Evolutionary conservation across 805 yeast species (phyloP), one percentile per base, ranked within the genome.

Genomic region (Metahyphopichia silvanorum): DNA sequence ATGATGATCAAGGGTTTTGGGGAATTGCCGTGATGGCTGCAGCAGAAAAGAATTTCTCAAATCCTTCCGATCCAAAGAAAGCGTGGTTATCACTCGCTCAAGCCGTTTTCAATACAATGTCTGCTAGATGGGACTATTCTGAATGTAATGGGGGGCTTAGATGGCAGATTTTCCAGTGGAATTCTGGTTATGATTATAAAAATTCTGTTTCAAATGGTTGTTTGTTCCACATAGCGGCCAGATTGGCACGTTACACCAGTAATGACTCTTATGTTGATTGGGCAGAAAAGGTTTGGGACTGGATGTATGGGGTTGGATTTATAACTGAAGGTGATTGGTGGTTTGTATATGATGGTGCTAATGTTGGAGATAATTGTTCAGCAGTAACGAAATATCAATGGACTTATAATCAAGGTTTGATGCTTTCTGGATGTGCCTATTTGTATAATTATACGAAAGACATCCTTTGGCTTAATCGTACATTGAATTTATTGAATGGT

Each of bases 1-100:
- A 91, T 54, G 98, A 91, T 70, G 98, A 91, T 67, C 98, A 91
- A 65, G 96, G 86, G 2, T 87, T 91, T 57, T 91, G 98, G 98
- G 98, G 96, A 4, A 69, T 93, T 39, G 83, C 95, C 1, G 94
- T 79, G 4, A 86, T 91, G 83, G 80, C 77, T 18, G 97, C 97
- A 1, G 94, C 94, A 0, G 98, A 91, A 57, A 71, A 82, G 53
- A 86, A 86, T 60, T 88, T 88, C 53, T 65, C 86, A 1, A 77
- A 81, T 48, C 69, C 71, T 4, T 38, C 36, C 3, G 63, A 63
- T 35, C 50, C 53, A 19, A 42, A 38, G 10, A 55, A 59, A 37
- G 55, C 57, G 2, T 66, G 73, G 73, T 57, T 66, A 25, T 43
- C 63, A 12, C 53, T 66, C 40, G 49, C 64, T 19, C 71, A 66